These are phyloP conservation scores for Teratosphaeriaceae sp. DNA, from an alignment of 2,329 filamentous ascomycete genomes.

Conservation along the genomic window DNA sequence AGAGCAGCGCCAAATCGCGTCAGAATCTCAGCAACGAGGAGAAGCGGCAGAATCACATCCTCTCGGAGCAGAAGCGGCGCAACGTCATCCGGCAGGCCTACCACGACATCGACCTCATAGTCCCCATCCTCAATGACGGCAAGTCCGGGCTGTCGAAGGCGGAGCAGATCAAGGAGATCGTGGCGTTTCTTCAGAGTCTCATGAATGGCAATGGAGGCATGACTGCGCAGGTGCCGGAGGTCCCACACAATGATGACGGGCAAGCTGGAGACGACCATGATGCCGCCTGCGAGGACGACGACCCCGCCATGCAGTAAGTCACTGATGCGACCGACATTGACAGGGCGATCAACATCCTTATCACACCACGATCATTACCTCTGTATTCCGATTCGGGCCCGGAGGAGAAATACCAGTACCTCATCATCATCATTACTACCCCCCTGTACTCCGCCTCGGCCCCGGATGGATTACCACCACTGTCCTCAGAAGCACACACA, in stretches of 20 bases:
- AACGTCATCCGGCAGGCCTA: slow-evolving; percentile 78
- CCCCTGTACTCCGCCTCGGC: too few species aligned
- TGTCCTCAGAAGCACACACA: too few species aligned
- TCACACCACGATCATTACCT: too few species aligned
- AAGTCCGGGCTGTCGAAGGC: slow-evolving; percentile 69
- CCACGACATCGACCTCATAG: slow-evolving; percentile 67
- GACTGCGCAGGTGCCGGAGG: not conserved
- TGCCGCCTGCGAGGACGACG: too few species aligned
- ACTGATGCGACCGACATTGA: too few species aligned
- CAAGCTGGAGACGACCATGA: too few species aligned
- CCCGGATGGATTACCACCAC: too few species aligned
- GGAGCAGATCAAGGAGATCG: slow-evolving; percentile 66
- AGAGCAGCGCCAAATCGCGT: slow-evolving; percentile 7
- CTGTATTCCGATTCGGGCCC: too few species aligned
- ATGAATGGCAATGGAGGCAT: slow-evolving; percentile 7
- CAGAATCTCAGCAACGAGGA: slow-evolving; percentile 68
- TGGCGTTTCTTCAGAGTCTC: slow-evolving; percentile 60
- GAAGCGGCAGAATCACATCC: slow-evolving; percentile 80
- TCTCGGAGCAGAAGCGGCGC: slow-evolving; percentile 79
- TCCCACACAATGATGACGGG: not conserved
- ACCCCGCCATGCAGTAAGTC: too few species aligned
- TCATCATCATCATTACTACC: too few species aligned
- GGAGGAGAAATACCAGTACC: too few species aligned
- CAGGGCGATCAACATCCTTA: too few species aligned
- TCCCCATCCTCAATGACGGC: slow-evolving; percentile 66